Evolutionary conservation across 139 green algal species (phyloP), one percentile per base, ranked within the genome.

Genomic region (Chlorella sp.): DNA sequence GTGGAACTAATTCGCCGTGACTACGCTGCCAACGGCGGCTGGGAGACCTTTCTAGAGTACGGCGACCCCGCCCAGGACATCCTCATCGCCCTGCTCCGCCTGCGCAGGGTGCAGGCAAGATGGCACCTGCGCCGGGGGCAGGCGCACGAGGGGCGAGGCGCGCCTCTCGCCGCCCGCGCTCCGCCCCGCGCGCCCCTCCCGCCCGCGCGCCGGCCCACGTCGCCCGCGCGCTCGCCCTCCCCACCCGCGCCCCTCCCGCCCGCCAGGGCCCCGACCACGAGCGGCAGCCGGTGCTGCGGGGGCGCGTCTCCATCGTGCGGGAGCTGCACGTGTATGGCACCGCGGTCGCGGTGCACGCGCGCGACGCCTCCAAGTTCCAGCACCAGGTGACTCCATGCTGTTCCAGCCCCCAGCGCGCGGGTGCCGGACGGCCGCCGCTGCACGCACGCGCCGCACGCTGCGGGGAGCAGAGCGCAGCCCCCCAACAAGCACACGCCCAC

Each of bases 291-390:
- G 90, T 94, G 76, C 87, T 99, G 48, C 73, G 80, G 21, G 92
- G 92, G 23, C 83, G 83, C 67, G 82, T 87, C 73, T 96, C 90
- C 61, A 93, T 99, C 25, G 93, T 99, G 48, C 90, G 96, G 8
- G 96, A 99, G 87, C 89, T 99, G 77, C 96, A 99, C 68, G 95
- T 99, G 68, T 99, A 99, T 76, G 96, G 96, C 65, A 94, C 88
- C 0, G 96, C 95, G 36, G 94, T 99, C 31, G 92, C 93, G 15
- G 94, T 99, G 64, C 87, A 95, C 70, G 82, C 89, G 2, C 86
- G 95, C 25, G 96, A 98, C 79, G 85, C 82, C 68, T 73, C 51
- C 55, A 95, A 91, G 79, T 91, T 94, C 70, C 95, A 98, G 84
- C 95, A 98, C 79, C 94, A 97, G 84, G 92, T 89, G 70, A 19